Conservation (phyloP, 805 yeast species). For the Schwanniomyces vanrijiae region DNA sequence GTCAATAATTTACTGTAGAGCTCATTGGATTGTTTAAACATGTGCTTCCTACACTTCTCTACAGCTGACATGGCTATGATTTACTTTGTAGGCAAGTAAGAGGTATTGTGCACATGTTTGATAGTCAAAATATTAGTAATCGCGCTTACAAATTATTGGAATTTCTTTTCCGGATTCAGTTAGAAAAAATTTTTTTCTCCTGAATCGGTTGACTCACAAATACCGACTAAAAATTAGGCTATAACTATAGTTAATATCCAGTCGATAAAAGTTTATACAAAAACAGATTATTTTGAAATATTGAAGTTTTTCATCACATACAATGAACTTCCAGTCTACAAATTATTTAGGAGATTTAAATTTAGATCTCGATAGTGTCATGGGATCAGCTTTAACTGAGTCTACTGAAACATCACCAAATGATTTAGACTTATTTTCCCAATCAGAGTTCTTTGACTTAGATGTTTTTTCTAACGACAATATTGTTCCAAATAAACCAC, state of each 20-base stretch:
- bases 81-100: too few species aligned
- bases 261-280: too few species aligned
- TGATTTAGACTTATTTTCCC: conserved; percentile 41
- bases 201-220: neutral
- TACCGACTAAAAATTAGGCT: neutral
- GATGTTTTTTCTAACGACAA: conserved; percentile 28
- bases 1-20: too few species aligned
- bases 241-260: neutral
- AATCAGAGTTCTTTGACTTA: conserved; percentile 40
- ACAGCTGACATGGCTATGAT: too few species aligned
- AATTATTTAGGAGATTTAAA: conserved; percentile 42
- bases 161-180: neutral
- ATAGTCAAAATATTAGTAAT: neutral
- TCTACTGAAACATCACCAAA: conserved; percentile 10
- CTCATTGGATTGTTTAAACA: too few species aligned
- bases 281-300: too few species aligned
- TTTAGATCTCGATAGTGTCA: conserved; percentile 32
- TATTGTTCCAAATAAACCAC: conserved; percentile 11
- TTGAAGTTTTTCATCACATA: neutral
- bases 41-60: too few species aligned
- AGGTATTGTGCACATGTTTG: neutral
- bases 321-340: conserved; percentile 42
- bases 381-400: conserved; percentile 1
- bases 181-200: neutral
- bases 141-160: neutral